Base-by-base conservation (phyloP, 768 basidiomycete species). In the Galerina sulciceps region DNA sequence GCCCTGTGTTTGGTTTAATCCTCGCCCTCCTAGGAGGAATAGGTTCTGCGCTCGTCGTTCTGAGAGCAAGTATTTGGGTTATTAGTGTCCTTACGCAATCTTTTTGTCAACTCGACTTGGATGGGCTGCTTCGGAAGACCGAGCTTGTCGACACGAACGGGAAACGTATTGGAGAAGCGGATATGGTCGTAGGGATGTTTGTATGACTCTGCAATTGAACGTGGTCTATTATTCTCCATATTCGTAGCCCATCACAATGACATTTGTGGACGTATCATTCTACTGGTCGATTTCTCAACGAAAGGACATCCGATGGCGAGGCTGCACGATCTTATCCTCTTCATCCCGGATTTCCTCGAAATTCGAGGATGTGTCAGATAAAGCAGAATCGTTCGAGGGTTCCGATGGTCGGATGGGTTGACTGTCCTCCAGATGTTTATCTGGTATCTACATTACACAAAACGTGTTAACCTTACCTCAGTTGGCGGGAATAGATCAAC, bases 351-450 rank as follows among this genome's bases (percentile, higher is more conserved):
- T 62, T 36, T 66, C 65, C 37, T 66, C 65, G 18, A 60, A 59
- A 14, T 34, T 49, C 2, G 65, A 62, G 10, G 60, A 62, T 2
- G 43, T 36, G 8, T 62, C 60, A 10, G 65, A 66, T 6, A 51
- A 40, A 11, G 55, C 41, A 6, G 57, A 49, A 18, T 38, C 50
- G 15, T 53, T 53, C 10, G 62, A 58, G 2, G 62, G 35, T 13
- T 42, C 55, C 14, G 59, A 42, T 3, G 53, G 26, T 34, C 36
- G 20, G 9, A 34, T 42, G 14, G 40, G 46, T 18, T 38, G 36
- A 13, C n/a, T 62, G 58, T 72, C 69, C 15, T 79, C 80, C 8
- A 82, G 68, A 15, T 75, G 66, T 58, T 77, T 79, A 53, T 78
- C 78, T 3, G 78, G 78, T 40, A 79, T 79, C 78, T 79, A 51